Evolutionary conservation across 768 basidiomycete genomes (phyloP).

Genomic region (Pleurotus giganteus): DNA sequence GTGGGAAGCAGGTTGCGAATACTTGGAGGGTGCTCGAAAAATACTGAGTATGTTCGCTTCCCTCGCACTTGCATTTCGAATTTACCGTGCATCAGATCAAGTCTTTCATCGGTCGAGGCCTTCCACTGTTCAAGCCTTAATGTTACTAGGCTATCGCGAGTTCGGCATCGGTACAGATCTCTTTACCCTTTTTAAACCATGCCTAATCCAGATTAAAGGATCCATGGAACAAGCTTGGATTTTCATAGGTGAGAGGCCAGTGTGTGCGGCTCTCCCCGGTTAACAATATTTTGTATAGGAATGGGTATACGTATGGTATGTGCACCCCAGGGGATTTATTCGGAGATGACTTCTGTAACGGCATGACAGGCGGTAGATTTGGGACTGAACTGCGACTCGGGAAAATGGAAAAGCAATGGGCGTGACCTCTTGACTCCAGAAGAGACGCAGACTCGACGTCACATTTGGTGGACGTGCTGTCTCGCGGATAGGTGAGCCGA

Average conservation of each 20-base stretch:
- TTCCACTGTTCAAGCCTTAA: constrained; percentile 77
- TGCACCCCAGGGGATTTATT: constrained; percentile 11
- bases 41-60: constrained; percentile 53
- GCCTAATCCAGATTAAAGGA: constrained; percentile 28
- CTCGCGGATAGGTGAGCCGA: constrained; percentile 61
- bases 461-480: constrained; percentile 80
- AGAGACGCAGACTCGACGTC: constrained; percentile 69
- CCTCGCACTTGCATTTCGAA: neutral
- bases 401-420: constrained; percentile 68
- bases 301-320: constrained; percentile 76
- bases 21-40: constrained; percentile 57
- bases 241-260: constrained; percentile 55
- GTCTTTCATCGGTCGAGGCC: constrained; percentile 66
- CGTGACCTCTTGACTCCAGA: constrained; percentile 58
- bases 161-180: constrained; percentile 62
- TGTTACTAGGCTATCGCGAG: constrained; percentile 80
- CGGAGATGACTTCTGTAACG: constrained; percentile 3
- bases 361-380: constrained; percentile 67
- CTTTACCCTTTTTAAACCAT: neutral
- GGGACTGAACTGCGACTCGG: constrained; percentile 76
- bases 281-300: constrained; percentile 29
- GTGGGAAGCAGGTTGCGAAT: constrained; percentile 69
- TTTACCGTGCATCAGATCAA: constrained; percentile 20
- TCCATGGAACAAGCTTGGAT: constrained; percentile 86
- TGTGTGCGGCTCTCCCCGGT: constrained; percentile 6